Evolutionary conservation across 192 early-diverging fungal species (phyloP).

Genomic region (Chytriomyces sp.): DNA sequence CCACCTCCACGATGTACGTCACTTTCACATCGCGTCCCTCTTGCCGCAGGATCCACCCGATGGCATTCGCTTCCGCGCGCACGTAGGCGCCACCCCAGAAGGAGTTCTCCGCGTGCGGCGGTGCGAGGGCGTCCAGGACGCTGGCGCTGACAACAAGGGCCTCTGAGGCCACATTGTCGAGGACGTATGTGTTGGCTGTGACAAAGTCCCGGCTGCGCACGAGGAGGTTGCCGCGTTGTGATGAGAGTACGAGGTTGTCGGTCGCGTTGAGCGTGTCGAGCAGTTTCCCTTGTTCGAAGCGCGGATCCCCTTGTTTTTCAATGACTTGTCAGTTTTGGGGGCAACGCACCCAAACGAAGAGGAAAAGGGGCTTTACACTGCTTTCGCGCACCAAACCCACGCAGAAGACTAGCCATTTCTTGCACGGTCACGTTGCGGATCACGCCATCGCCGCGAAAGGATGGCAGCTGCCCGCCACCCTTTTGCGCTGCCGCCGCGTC

Average conservation of each 20-base stretch:
- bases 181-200: slow-evolving; percentile 16
- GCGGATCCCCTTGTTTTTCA: slow-evolving; percentile 34
- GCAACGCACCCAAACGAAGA: neutral
- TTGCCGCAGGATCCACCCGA: slow-evolving; percentile 13
- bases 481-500: neutral
- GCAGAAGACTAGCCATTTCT: slow-evolving; percentile 23
- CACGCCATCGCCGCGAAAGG: slow-evolving; percentile 17
- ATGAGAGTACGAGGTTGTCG: slow-evolving; percentile 8
- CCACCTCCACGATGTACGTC: slow-evolving; percentile 24
- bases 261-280: slow-evolving; percentile 5
- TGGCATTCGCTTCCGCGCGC: slow-evolving; percentile 18
- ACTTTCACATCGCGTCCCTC: neutral
- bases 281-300: slow-evolving; percentile 21
- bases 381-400: slow-evolving; percentile 18
- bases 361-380: neutral
- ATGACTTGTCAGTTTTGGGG: too few relatives aligned
- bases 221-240: slow-evolving; percentile 15
- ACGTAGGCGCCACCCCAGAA: neutral
- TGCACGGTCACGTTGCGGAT: slow-evolving; percentile 13
- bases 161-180: neutral
- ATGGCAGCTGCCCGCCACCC: neutral
- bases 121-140: neutral
- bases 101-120: neutral
- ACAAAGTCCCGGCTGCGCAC: slow-evolving; percentile 18
- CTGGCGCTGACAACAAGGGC: slow-evolving; percentile 12